A percentile compares a stretch with the other conserved stretches of the same genome.
Evolutionary conservation across 2,329 filamentous ascomycete genomes (phyloP).

Genomic region (Fusarium oxysporum): DNA sequence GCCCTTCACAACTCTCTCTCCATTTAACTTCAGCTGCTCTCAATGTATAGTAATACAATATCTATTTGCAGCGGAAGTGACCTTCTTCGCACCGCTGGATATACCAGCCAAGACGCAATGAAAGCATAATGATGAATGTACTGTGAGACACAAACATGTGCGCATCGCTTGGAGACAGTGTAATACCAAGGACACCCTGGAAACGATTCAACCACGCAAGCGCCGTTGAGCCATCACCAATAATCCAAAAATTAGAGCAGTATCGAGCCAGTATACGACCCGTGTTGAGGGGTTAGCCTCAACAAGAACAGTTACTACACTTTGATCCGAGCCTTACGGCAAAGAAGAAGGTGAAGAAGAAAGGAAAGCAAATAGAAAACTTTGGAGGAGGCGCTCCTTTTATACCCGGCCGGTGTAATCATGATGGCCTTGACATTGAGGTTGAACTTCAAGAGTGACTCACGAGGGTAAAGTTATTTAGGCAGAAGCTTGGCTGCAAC

Average conservation of each 20-base stretch:
- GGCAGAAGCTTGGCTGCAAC: neutral
- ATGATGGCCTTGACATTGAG: slow-evolving; percentile 16
- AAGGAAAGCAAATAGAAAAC: slow-evolving; percentile 13
- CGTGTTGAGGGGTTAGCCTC: slow-evolving; percentile 40
- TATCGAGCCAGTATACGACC: slow-evolving; percentile 1
- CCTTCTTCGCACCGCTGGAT: slow-evolving; percentile 40
- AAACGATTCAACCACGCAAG: slow-evolving; percentile 32
- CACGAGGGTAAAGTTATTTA: neutral
- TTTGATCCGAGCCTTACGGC: slow-evolving; percentile 43
- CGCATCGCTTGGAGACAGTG: slow-evolving; percentile 44
- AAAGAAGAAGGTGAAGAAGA: slow-evolving; percentile 37
- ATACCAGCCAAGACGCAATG: slow-evolving; percentile 41
- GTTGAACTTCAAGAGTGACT: neutral
- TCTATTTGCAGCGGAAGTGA: neutral
- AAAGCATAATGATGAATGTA: slow-evolving; percentile 13
- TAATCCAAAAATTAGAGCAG: slow-evolving; percentile 38
- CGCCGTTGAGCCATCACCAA: slow-evolving; percentile 17
- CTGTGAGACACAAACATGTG: neutral
- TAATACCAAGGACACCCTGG: slow-evolving; percentile 44
- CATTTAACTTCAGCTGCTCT: neutral
- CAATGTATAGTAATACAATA: neutral
- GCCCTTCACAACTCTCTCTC: neutral
- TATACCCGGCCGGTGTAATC: slow-evolving; percentile 6
- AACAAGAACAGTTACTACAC: slow-evolving; percentile 48
- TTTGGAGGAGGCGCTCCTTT: neutral